Percentiles rank a stretch among this genome's conserved stretches.
Evolutionary conservation across 2,329 filamentous ascomycete genomes (phyloP).

Genomic region (Penicillium sp.): DNA sequence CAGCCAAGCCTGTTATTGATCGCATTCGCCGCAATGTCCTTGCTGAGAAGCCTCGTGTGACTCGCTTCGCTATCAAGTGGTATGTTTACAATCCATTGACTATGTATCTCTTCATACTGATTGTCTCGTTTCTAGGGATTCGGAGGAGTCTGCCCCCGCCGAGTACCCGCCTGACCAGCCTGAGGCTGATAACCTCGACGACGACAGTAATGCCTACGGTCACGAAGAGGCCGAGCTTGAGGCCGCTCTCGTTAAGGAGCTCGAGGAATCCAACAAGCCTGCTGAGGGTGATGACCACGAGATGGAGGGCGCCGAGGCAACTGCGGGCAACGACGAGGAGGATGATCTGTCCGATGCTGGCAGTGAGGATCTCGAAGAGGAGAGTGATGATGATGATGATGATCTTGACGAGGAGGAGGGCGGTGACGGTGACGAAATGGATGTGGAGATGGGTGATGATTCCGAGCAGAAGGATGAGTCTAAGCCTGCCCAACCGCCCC

Average conservation of each 20-base stretch:
- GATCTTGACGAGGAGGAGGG: constrained; percentile 65
- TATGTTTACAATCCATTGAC: constrained; percentile 41
- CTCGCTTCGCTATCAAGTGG: constrained; percentile 98
- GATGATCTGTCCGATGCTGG: constrained; percentile 73
- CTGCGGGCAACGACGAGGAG: constrained; percentile 53
- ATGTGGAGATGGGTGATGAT: constrained; percentile 60
- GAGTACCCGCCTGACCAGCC: constrained; percentile 98
- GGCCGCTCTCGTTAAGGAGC: constrained; percentile 58
- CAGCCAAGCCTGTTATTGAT: constrained; percentile 88
- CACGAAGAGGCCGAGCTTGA: constrained; percentile 82
- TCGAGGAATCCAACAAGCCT: constrained; percentile 49
- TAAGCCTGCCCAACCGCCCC: constrained; percentile 35
- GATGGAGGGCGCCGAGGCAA: constrained; percentile 70
- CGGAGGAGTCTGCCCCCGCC: constrained; percentile 91
- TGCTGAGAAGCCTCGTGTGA: constrained; percentile 95
- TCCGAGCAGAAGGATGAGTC: constrained; percentile 42
- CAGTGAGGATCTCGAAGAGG: constrained; percentile 76
- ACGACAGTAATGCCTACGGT: constrained; percentile 83
- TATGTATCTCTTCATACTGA: neutral
- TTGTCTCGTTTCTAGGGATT: constrained; percentile 66
- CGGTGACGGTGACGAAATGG: constrained; percentile 55
- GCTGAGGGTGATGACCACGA: constrained; percentile 62
- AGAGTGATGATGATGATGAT: constrained; percentile 71
- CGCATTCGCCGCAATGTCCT: constrained; percentile 89
- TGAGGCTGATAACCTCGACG: constrained; percentile 81